Conservation (phyloP, 2,329 filamentous ascomycete species). For the Aspergillus novofumigatus region DNA sequence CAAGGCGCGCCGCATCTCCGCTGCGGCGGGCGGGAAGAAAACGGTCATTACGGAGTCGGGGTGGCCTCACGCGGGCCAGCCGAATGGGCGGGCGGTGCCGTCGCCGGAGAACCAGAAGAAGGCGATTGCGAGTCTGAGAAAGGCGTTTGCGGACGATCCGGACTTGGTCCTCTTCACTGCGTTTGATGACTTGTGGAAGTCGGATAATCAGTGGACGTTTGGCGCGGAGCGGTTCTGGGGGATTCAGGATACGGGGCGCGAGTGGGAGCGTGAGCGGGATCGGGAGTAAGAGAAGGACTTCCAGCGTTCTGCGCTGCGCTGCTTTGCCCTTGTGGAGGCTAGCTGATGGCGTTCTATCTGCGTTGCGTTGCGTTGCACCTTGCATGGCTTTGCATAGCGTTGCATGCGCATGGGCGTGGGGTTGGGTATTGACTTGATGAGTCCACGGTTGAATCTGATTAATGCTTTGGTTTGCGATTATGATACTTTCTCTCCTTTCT, state of each 20-base stretch:
- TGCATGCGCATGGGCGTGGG: background rate
- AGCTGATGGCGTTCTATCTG: background rate
- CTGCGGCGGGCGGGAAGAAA: slow-evolving; percentile 52
- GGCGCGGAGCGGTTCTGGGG: slow-evolving; percentile 77
- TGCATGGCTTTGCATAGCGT: background rate
- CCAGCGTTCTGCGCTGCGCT: background rate
- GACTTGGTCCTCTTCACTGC: slow-evolving; percentile 69
- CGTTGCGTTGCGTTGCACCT: background rate
- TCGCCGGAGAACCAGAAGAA: slow-evolving; percentile 60
- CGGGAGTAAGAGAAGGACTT: background rate
- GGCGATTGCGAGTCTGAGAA: slow-evolving; percentile 63
- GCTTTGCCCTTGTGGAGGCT: background rate
- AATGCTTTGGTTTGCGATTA: background rate
- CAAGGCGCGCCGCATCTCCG: slow-evolving; percentile 48
- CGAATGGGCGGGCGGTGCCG: slow-evolving; percentile 67
- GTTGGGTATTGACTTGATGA: background rate
- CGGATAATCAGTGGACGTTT: slow-evolving; percentile 57
- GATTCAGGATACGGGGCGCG: slow-evolving; percentile 33
- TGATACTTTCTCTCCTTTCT: background rate
- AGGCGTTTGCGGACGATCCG: slow-evolving; percentile 47
- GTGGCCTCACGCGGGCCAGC: slow-evolving; percentile 68
- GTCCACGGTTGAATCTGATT: background rate
- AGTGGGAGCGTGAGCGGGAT: background rate
- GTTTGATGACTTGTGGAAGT: slow-evolving; percentile 78
- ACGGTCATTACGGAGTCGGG: slow-evolving; percentile 78